phyloP scores from a whole-genome alignment of 768 basidiomycete genomes.

The Mrakia blollopis region DNA sequence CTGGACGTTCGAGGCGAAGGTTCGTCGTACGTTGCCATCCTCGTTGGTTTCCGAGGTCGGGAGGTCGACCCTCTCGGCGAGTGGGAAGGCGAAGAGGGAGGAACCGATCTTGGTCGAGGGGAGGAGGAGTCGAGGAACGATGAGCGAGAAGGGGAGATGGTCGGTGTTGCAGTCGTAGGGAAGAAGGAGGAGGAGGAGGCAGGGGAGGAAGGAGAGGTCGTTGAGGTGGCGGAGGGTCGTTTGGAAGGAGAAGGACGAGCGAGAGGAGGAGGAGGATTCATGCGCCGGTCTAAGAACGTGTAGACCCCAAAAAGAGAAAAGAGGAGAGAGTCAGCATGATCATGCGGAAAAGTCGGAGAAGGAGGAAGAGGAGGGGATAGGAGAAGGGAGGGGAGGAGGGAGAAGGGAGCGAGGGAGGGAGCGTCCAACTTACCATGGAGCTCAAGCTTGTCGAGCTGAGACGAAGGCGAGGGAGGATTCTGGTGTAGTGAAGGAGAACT shows the following conservation, averaged over 20 bases:
- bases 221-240: background rate
- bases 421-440: background rate
- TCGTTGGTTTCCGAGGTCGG: background rate
- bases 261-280: background rate
- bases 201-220: background rate
- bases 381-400: background rate
- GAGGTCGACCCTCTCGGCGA: slow-evolving; percentile 7
- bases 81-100: background rate
- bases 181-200: background rate
- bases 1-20: background rate
- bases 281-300: background rate
- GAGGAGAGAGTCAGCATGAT: background rate
- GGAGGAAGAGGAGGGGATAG: no score
- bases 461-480: background rate
- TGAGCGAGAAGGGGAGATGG: background rate
- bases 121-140: background rate
- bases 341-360: no score
- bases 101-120: slow-evolving; percentile 14
- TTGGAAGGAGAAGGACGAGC: background rate
- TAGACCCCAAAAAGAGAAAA: background rate
- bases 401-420: background rate
- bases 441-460: background rate
- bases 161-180: background rate
- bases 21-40: slow-evolving; percentile 8
- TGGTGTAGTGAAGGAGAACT: background rate